Evolutionary conservation across 495 filamentous ascomycete species (phyloP).

Genomic region (Xylaria intraflava): DNA sequence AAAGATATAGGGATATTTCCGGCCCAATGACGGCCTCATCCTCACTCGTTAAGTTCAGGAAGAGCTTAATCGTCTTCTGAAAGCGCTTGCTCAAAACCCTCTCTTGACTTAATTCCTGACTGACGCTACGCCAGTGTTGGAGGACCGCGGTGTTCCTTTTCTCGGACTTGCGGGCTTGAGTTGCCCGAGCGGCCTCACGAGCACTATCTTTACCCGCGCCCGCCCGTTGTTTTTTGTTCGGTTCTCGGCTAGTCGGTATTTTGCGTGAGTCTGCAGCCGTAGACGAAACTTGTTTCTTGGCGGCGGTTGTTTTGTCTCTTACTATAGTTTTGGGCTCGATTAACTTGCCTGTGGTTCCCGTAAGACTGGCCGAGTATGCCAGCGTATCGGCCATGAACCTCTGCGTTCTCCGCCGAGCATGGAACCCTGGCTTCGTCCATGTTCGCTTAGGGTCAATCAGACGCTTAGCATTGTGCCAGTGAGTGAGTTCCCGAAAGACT

Average conservation of each 20-base stretch:
- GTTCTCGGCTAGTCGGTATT: constrained; percentile 16
- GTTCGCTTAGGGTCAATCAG: constrained; percentile 38
- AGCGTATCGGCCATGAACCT: constrained; percentile 58
- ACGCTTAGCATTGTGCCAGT: constrained; percentile 59
- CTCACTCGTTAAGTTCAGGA: constrained; percentile 22
- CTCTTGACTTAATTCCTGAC: constrained; percentile 26
- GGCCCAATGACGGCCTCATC: constrained; percentile 29
- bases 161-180: constrained; percentile 20
- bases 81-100: constrained; percentile 30
- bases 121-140: constrained; percentile 17
- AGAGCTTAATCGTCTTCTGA: constrained; percentile 40
- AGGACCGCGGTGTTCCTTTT: constrained; percentile 20
- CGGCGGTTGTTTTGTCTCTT: not conserved
- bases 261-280: not conserved
- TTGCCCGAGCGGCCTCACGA: constrained; percentile 19
- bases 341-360: constrained; percentile 53
- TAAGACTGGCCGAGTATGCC: constrained; percentile 64
- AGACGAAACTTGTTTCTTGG: not conserved
- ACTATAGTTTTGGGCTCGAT: constrained; percentile 58
- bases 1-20: constrained; percentile 43
- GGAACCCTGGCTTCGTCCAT: constrained; percentile 14
- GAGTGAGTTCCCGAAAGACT: constrained; percentile 52
- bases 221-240: constrained; percentile 11
- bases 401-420: constrained; percentile 34
- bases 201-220: constrained; percentile 17